Conservation (phyloP, 2,329 filamentous ascomycete genomes). For the Hymenoscyphus scutula region DNA sequence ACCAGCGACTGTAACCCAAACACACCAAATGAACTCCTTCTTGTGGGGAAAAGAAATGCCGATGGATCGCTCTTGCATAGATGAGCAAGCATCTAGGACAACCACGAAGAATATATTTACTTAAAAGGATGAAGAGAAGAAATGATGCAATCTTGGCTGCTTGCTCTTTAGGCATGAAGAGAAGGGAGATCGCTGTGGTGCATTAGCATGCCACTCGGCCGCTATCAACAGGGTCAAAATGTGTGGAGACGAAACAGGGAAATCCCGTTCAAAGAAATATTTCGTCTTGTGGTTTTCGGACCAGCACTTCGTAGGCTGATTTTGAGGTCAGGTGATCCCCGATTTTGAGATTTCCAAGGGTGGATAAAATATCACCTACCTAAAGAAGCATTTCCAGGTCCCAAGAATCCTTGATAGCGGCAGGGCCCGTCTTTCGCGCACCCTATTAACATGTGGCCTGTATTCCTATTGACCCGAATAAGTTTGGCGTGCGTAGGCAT, state of each 20-base stretch:
- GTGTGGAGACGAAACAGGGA: background rate
- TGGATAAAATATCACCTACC: background rate
- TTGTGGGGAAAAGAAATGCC: background rate
- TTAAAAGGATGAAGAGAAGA: background rate
- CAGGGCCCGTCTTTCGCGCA: background rate
- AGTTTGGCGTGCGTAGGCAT: background rate
- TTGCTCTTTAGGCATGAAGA: background rate
- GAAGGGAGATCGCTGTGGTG: background rate
- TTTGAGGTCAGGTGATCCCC: background rate
- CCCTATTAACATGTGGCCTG: background rate
- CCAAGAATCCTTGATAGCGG: too few species aligned
- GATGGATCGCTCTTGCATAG: background rate
- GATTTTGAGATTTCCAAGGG: background rate
- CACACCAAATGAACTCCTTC: background rate
- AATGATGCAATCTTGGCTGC: constrained; percentile 1
- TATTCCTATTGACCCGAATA: background rate
- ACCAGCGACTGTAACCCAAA: background rate
- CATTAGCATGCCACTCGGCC: background rate
- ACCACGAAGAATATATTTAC: background rate
- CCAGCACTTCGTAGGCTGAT: background rate
- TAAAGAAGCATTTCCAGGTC: background rate
- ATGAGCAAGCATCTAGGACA: background rate
- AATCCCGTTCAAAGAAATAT: background rate
- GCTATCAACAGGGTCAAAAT: background rate
- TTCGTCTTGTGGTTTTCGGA: background rate